Evolutionary conservation across 306 rosid genomes (phyloP).

Genomic region (Vigna hirtella): DNA sequence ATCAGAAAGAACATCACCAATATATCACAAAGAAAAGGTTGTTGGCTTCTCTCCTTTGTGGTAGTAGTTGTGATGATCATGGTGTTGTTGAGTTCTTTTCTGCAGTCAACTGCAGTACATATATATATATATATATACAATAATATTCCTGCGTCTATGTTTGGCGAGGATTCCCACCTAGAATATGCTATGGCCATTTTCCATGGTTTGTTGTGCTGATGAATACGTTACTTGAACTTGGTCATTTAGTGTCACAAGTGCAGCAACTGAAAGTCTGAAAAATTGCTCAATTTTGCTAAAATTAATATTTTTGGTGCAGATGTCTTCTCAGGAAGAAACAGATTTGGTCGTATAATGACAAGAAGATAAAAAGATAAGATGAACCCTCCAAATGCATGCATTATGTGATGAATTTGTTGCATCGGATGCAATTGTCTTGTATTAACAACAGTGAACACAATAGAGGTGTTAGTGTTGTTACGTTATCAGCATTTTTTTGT

Average conservation of each 20-base stretch:
- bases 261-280: conserved; percentile 28
- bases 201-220: conserved; percentile 9
- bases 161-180: conserved; percentile 34
- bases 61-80: neutral
- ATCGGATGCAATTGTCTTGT: conserved; percentile 29
- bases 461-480: neutral
- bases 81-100: conserved; percentile 8
- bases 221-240: conserved; percentile 46
- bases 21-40: neutral
- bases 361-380: conserved; percentile 43
- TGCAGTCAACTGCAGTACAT: conserved; percentile 13
- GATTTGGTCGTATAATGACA: conserved; percentile 23
- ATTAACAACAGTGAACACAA: conserved; percentile 8
- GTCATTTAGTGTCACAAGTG: conserved; percentile 41
- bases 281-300: neutral
- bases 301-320: neutral
- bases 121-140: neutral
- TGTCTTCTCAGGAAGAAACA: conserved; percentile 30
- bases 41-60: neutral
- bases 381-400: conserved; percentile 48
- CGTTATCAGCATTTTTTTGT: neutral
- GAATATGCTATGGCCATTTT: conserved; percentile 18
- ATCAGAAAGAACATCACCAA: neutral
- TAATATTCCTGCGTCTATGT: conserved; percentile 10
- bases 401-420: neutral